Conservation (phyloP, 495 filamentous ascomycete genomes). For the Bathelium albidoporum region DNA sequence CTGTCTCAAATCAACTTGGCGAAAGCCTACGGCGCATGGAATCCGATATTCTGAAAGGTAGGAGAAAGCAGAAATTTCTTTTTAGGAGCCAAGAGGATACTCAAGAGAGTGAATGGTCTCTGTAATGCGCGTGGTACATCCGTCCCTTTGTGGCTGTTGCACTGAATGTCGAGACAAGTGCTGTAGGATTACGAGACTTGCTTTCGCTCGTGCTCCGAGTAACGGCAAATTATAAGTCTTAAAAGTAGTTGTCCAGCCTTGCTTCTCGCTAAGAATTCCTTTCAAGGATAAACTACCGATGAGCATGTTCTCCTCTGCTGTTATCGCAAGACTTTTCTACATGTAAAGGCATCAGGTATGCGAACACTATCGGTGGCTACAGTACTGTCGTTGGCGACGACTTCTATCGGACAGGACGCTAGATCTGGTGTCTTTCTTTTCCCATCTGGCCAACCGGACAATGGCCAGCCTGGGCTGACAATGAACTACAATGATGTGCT, state of each 20-base stretch:
- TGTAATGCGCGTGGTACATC: not conserved
- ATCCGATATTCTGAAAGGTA: no score
- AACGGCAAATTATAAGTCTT: not conserved
- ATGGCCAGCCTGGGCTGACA: not conserved
- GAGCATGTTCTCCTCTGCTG: not conserved
- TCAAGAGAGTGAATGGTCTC: not conserved
- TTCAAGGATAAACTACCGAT: not conserved
- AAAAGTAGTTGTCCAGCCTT: not conserved
- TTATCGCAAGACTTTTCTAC: not conserved
- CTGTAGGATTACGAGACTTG: not conserved
- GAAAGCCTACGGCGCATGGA: no score
- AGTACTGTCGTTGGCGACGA: not conserved
- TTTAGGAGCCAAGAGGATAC: no score
- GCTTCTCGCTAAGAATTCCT: not conserved
- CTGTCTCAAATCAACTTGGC: not conserved
- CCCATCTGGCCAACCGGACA: not conserved
- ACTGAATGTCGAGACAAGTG: not conserved
- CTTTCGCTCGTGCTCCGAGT: not conserved
- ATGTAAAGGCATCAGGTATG: not conserved
- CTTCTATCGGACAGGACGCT: not conserved
- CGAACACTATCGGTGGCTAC: not conserved
- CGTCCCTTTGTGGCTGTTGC: not conserved
- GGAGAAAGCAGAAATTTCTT: no score
- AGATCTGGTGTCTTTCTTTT: conserved; percentile 1
- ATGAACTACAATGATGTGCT: not conserved